A percentile compares a stretch with the other conserved stretches of the same genome.
Evolutionary conservation across 2,329 filamentous ascomycete species (phyloP).

Genomic region (Phialophora expanda): DNA sequence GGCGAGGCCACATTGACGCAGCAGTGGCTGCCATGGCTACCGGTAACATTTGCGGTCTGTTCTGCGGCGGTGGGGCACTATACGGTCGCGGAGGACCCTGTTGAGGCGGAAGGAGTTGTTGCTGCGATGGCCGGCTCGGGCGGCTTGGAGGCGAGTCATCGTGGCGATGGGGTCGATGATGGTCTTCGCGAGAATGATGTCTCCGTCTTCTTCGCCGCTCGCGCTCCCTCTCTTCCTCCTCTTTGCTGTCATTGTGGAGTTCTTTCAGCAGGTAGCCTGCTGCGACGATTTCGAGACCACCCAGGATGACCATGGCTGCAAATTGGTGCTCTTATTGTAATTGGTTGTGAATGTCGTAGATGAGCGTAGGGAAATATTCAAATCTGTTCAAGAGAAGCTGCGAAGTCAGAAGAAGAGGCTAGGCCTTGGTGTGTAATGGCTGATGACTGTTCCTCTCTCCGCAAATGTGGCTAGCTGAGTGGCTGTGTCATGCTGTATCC

Average conservation of each 20-base stretch:
- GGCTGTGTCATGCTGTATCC: background rate
- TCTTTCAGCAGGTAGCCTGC: constrained; percentile 37
- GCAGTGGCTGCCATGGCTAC: constrained; percentile 8
- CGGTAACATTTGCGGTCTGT: constrained; percentile 14
- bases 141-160: constrained; percentile 25
- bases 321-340: background rate
- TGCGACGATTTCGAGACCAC: constrained; percentile 36
- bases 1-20: constrained; percentile 15
- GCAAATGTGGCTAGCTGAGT: constrained; percentile 6
- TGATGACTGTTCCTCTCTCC: background rate
- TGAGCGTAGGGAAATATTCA: background rate
- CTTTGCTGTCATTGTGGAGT: constrained; percentile 32
- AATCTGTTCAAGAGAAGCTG: background rate
- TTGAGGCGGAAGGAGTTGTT: constrained; percentile 22
- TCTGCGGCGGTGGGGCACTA: constrained; percentile 29
- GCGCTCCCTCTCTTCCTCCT: constrained; percentile 27
- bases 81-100: constrained; percentile 27
- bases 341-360: background rate
- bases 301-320: constrained; percentile 34
- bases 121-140: constrained; percentile 24
- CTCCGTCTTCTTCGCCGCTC: constrained; percentile 27
- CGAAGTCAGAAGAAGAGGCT: background rate
- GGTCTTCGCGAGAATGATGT: constrained; percentile 22
- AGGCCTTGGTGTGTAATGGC: background rate
- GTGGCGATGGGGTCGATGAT: constrained; percentile 22